Base-by-base conservation (phyloP, 2,329 filamentous ascomycete species). In the Hypocrella siamensis region DNA sequence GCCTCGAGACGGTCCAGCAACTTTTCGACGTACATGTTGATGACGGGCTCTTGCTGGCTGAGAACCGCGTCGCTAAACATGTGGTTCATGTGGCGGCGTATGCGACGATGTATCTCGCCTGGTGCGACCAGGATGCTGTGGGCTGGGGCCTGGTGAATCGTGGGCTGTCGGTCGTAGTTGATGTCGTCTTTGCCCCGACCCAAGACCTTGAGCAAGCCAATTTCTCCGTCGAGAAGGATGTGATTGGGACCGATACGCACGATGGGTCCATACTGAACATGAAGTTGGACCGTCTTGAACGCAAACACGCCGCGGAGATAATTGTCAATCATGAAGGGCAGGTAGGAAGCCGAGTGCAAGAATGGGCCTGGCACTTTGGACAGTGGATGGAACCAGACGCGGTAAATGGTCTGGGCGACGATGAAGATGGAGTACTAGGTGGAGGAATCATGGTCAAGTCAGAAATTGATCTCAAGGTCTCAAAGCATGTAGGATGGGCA, bases 161-260 rank as follows among this genome's bases (percentile, higher is more conserved):
- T 5, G 0, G 34, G 32, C 27, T 37, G 37, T 15, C 32, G 38
- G 11, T 22, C 11, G 8, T 35, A 45, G 22, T 46, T 42, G 6
- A n/a, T 12, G 19, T 44, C 30, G 15, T 35, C 33, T n/a, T 38
- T 31, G 5, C 36, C 37, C 24, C 46, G 44, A 19, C 41, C 43
- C 35, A 44, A 53, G 3, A 55, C 46, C 22, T 53, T 44, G 3
- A 39, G 40, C 52, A 59, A 67, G 0, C 34, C 45, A 4, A 46
- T 34, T 11, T 38, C 37, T 22, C 45, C 45, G 14, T 47, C 45
- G 24, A 60, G 50, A 2, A 54, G 49, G 2, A 65, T 45, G 12
- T 53, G 46, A 14, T 54, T 51, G 0, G 61, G 60, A 0, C 48
- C 51, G n/a, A 58, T 46, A 2, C 61, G 53, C 10, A 65, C 49